Evolutionary conservation across 1,139 yeast genomes (phyloP).

Genomic region (Lodderomyces parapsilosis): DNA sequence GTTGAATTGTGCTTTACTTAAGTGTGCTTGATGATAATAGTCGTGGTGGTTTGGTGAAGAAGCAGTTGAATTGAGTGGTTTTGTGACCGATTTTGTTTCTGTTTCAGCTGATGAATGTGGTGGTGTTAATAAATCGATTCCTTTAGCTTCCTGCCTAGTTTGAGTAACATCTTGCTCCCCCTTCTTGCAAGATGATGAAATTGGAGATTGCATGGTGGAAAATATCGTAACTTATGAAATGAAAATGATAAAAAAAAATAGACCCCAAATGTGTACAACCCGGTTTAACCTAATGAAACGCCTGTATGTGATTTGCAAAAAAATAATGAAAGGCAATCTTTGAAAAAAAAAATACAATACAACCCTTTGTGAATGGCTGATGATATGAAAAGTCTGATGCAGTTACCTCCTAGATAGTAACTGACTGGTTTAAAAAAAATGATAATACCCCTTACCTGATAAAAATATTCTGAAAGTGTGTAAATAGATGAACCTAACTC

Average conservation of each 20-base stretch:
- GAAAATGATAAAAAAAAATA: background rate
- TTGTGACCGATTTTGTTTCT: slow-evolving; percentile 1
- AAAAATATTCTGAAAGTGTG: background rate
- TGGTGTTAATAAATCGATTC: slow-evolving; percentile 2
- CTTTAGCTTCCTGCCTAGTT: background rate
- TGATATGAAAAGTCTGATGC: background rate
- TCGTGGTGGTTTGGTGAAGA: slow-evolving; percentile 38
- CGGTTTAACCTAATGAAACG: background rate
- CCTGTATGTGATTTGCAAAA: background rate
- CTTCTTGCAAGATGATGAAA: slow-evolving; percentile 3
- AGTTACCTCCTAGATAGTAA: background rate
- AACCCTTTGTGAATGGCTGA: background rate
- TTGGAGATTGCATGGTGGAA: slow-evolving; percentile 5
- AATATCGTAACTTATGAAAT: background rate
- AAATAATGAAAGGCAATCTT: background rate
- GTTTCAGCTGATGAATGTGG: slow-evolving; percentile 1
- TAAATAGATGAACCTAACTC: background rate
- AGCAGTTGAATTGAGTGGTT: slow-evolving; percentile 3
- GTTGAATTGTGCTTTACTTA: slow-evolving; percentile 44
- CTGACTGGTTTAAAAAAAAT: background rate
- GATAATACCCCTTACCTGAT: background rate
- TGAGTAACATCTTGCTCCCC: background rate
- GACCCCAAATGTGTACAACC: background rate
- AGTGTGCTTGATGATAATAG: slow-evolving; percentile 36
- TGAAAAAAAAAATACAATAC: background rate